Evolutionary conservation across 2,329 filamentous ascomycete genomes (phyloP).

Genomic region (Colletotrichum karsti): DNA sequence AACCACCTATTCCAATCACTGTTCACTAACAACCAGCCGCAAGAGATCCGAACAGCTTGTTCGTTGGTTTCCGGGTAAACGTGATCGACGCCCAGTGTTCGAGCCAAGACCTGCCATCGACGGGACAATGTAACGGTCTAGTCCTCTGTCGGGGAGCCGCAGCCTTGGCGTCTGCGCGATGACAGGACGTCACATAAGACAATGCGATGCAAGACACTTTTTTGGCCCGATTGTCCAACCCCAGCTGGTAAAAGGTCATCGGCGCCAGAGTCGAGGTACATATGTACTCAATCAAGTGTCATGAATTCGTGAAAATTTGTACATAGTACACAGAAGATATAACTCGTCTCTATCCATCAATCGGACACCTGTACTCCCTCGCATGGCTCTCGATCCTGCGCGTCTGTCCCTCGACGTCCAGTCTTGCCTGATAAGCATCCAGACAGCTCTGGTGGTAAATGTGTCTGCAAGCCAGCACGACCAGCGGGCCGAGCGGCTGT

Average conservation of each 20-base stretch:
- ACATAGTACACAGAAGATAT: conserved; percentile 24
- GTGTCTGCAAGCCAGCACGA: conserved; percentile 76
- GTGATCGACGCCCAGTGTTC: neutral
- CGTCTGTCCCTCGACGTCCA: conserved; percentile 50
- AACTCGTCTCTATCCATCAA: conserved; percentile 56
- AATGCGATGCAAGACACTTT: too few relatives aligned
- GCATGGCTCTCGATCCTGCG: conserved; percentile 52
- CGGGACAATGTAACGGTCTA: neutral
- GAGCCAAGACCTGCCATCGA: neutral
- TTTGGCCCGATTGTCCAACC: too few relatives aligned
- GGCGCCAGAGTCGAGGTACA: neutral
- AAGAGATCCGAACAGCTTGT: too few relatives aligned
- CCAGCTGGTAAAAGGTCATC: too few relatives aligned
- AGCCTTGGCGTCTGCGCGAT: neutral
- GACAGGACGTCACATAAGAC: neutral
- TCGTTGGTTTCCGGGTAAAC: neutral
- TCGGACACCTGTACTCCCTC: conserved; percentile 63
- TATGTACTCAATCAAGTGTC: neutral
- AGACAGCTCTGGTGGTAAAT: conserved; percentile 76
- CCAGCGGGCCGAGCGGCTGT: conserved; percentile 69
- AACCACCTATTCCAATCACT: too few relatives aligned
- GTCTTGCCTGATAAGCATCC: conserved; percentile 68
- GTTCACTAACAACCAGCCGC: too few relatives aligned
- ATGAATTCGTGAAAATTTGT: conserved; percentile 29
- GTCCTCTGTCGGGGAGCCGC: neutral